A percentile compares a stretch with the other conserved stretches of the same genome.
These are phyloP conservation scores for Cucurbita maxima DNA, from an alignment of 306 rosid genomes.

Conservation along the genomic window DNA sequence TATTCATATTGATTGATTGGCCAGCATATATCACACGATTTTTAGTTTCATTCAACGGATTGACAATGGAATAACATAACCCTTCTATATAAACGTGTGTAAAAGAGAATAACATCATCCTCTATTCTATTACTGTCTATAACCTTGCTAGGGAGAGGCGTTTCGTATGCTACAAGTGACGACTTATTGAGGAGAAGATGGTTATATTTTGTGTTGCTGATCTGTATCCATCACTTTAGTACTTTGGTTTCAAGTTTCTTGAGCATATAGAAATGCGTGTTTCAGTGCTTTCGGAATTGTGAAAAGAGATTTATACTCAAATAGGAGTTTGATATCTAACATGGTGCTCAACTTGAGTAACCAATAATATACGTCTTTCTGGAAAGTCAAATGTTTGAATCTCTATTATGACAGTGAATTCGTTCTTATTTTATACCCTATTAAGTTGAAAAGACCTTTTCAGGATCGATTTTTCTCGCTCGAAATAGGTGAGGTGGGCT, in stretches of 20 bases:
- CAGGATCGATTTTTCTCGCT: neutral
- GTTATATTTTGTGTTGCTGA: neutral
- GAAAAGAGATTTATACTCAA: neutral
- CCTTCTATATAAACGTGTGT: neutral
- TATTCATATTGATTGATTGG: neutral
- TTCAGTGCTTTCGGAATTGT: neutral
- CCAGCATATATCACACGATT: neutral
- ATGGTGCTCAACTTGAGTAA: neutral
- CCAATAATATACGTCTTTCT: neutral
- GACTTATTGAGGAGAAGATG: neutral
- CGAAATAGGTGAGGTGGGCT: neutral
- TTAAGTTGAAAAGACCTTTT: neutral
- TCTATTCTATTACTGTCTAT: neutral
- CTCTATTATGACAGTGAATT: neutral
- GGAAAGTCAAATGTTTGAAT: neutral
- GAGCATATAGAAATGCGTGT: neutral
- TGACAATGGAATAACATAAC: neutral
- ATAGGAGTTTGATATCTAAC: neutral
- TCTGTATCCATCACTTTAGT: neutral
- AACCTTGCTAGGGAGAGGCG: neutral
- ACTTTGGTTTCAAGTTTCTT: neutral
- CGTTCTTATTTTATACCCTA: neutral
- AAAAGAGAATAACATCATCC: neutral
- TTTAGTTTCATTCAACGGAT: neutral
- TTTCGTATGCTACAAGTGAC: neutral